Conservation (phyloP, 192 early-diverging fungal species). For the Obelidium mucronatum region DNA sequence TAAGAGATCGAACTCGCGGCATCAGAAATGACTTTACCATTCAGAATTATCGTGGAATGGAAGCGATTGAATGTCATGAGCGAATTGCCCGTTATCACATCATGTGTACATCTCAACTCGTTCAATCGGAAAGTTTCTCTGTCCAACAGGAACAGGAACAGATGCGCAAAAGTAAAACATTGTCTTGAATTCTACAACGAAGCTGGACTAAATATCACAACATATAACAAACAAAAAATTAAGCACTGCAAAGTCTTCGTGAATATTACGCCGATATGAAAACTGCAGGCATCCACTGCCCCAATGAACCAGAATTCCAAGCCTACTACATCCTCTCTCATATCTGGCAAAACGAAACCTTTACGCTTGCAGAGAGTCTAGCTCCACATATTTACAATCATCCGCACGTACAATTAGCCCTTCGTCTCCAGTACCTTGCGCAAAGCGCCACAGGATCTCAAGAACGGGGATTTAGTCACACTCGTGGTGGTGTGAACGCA, state of each 20-base stretch:
- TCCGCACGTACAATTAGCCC: conserved; percentile 72
- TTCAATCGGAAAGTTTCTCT: conserved; percentile 71
- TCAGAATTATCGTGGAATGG: conserved; percentile 77
- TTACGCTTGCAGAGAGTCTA: conserved; percentile 68
- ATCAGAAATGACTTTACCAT: conserved; percentile 89
- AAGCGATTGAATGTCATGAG: conserved; percentile 77
- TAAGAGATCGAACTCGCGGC: conserved; percentile 84
- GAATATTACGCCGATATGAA: conserved; percentile 87
- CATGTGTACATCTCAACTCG: conserved; percentile 74
- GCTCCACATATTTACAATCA: conserved; percentile 54
- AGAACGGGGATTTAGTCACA: conserved; percentile 5
- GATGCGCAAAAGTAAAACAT: conserved; percentile 77
- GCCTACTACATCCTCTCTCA: conserved; percentile 87
- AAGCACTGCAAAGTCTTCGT: conserved; percentile 81
- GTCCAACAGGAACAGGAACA: conserved; percentile 90
- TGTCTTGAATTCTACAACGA: background rate
- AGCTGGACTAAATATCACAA: too few species aligned
- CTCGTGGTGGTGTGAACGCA: conserved; percentile 61
- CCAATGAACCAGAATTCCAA: conserved; percentile 90
- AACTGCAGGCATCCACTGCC: conserved; percentile 54
- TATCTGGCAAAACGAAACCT: conserved; percentile 74
- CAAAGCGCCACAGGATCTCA: conserved; percentile 19
- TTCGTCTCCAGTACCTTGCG: conserved; percentile 68
- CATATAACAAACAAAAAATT: too few species aligned
- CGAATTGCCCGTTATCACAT: conserved; percentile 90